These are phyloP conservation scores for Kregervanrija delftensis DNA, from an alignment of 805 yeast species.

Conservation along the genomic window DNA sequence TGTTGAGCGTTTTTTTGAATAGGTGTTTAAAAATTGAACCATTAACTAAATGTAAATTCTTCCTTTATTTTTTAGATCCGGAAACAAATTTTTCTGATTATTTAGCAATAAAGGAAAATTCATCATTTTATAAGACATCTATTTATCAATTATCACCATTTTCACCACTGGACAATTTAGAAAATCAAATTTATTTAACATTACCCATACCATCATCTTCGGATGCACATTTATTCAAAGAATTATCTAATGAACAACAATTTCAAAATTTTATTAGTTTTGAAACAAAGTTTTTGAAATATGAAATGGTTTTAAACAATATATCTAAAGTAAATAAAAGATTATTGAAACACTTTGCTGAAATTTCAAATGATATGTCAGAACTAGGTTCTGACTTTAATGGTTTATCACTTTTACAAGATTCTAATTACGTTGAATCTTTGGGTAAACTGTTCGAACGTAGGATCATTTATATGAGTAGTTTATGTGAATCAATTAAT, in stretches of 20 bases:
- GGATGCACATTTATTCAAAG: slow-evolving; percentile 18
- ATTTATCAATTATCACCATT: slow-evolving; percentile 55
- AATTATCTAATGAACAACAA: slow-evolving; percentile 22
- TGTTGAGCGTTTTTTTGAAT: slow-evolving; percentile 71
- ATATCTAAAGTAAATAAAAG: slow-evolving; percentile 35
- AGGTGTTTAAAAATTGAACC: slow-evolving; percentile 56
- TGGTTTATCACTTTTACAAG: slow-evolving; percentile 44
- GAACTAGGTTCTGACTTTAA: slow-evolving; percentile 48
- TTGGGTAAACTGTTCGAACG: slow-evolving; percentile 84
- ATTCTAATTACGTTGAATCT: slow-evolving; percentile 49
- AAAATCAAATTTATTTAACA: slow-evolving; percentile 47
- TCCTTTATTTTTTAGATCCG: slow-evolving; percentile 78
- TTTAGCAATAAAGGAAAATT: slow-evolving; percentile 46
- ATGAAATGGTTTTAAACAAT: slow-evolving; percentile 27
- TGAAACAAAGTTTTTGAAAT: slow-evolving; percentile 27
- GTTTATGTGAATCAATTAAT: slow-evolving; percentile 27
- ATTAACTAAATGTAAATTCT: slow-evolving; percentile 53
- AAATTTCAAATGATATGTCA: slow-evolving; percentile 40
- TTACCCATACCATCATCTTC: slow-evolving; percentile 50
- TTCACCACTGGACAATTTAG: slow-evolving; percentile 47
- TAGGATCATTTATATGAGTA: slow-evolving; percentile 45
- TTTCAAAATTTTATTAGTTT: slow-evolving; percentile 22
- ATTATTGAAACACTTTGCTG: slow-evolving; percentile 38
- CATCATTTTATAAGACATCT: slow-evolving; percentile 41
- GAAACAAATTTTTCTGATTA: slow-evolving; percentile 80